Evolutionary conservation across 148 eudicot species (phyloP).

Genomic region (Fagopyrum tataricum): DNA sequence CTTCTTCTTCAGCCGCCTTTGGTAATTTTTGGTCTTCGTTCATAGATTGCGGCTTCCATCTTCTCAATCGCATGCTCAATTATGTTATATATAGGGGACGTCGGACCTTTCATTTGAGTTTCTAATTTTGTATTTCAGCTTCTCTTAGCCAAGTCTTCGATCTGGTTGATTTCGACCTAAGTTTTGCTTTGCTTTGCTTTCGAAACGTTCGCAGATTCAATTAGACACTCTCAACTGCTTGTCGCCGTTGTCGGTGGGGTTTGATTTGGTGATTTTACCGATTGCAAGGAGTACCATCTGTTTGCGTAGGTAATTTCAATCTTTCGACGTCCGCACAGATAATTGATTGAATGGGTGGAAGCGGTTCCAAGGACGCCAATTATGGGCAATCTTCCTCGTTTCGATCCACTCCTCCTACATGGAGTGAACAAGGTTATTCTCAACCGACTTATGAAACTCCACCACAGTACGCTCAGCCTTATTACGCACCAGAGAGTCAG

Average conservation of each 20-base stretch:
- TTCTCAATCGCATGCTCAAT: not conserved
- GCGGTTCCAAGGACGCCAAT: constrained; percentile 7
- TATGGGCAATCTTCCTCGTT: constrained; percentile 6
- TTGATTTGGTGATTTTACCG: not conserved
- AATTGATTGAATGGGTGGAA: constrained; percentile 17
- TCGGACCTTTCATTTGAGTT: not conserved
- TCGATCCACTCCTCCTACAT: constrained; percentile 11
- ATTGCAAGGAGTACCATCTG: constrained; percentile 9
- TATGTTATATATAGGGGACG: not conserved
- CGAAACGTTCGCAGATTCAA: not conserved
- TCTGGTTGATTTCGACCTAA: not conserved
- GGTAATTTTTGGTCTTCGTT: constrained; percentile 5
- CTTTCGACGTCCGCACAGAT: not conserved
- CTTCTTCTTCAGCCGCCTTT: constrained; percentile 8
- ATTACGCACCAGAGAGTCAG: constrained; percentile 18
- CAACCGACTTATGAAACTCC: constrained; percentile 11
- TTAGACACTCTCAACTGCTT: not conserved
- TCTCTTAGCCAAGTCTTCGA: not conserved
- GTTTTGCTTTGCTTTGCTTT: not conserved
- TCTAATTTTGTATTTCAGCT: not conserved
- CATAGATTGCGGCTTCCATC: not conserved
- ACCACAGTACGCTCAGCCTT: constrained; percentile 14
- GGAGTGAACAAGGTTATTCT: constrained; percentile 12
- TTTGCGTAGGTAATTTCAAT: not conserved
- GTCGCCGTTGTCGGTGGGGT: not conserved